Base-by-base conservation (phyloP, 2,329 filamentous ascomycete genomes). In the Botrytis byssoidea region DNA sequence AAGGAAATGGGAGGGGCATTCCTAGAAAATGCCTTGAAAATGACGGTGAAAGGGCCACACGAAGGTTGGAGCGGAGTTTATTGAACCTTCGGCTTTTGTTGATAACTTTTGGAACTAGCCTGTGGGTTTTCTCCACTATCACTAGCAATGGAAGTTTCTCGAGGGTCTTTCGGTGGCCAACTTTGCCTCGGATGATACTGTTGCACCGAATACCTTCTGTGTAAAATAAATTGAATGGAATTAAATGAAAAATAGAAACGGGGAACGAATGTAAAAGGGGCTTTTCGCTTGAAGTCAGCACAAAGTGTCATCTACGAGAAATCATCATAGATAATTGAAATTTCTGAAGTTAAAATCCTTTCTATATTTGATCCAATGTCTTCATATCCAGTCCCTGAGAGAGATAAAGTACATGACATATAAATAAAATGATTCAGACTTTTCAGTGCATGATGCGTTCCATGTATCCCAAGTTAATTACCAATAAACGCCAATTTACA, bases 401-500 rank as follows among this genome's bases (percentile, higher is more conserved):
- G 37, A 44, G 40, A 32, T 57, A 42, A 57, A 25, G 25, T 42
- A 69, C 37, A 57, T 57, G 66, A 57, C 55, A 69, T 40, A 68
- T 32, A 44, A 69, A 57, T 57, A 37, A 44, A 67, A 59, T 25
- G 18, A 9, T 57, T 57, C 18, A 18, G 25, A 69, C 48, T 57
- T 69, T 69, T 69, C 48, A 22, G 37, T 25, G 48, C 66, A 69
- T 69, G 48, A 57, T 32, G 66, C 66, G 16, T 69, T 57, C 37
- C 66, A 69, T 69, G n/a, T 69, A 57, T 69, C 66, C 66, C 37
- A 42, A 32, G 29, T 32, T 14, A 2, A 42, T 57, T 57, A 57
- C 66, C 18, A 57, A 42, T 32, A 37, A 68, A 69, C 66, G 48
- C 66, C 48, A 25, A 32, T 22, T 22, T 29, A 32, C 48, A 25